phyloP scores from a whole-genome alignment of 2,329 filamentous ascomycete genomes.

The Rachicladosporium sp. region DNA sequence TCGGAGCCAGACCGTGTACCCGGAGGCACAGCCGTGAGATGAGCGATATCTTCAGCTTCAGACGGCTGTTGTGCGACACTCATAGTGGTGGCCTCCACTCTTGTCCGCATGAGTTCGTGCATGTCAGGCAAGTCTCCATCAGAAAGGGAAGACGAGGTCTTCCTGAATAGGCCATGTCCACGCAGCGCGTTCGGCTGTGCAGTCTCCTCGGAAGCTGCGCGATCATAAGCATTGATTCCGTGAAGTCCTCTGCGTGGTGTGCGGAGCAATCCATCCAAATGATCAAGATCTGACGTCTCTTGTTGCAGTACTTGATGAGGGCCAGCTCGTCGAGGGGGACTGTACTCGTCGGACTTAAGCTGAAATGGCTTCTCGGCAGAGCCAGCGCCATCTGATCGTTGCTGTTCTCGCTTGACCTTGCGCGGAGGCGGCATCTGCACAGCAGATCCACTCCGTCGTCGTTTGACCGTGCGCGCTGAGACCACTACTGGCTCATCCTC shows the following conservation, averaged over 20 bases:
- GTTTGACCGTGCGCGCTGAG: constrained; percentile 31
- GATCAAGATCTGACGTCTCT: constrained; percentile 35
- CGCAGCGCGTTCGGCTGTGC: not conserved
- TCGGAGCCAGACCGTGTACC: not conserved
- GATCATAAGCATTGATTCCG: not conserved
- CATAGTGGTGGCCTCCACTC: not conserved
- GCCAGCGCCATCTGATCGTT: constrained; percentile 9
- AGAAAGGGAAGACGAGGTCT: constrained; percentile 3
- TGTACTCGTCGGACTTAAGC: constrained; percentile 29
- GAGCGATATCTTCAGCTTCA: not conserved
- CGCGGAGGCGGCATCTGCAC: constrained; percentile 9
- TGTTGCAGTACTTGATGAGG: constrained; percentile 18
- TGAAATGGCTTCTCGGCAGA: constrained; percentile 13
- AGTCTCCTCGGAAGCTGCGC: constrained; percentile 3
- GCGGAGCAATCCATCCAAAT: constrained; percentile 6
- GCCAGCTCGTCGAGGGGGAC: constrained; percentile 19
- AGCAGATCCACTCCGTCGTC: constrained; percentile 22
- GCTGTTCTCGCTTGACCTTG: constrained; percentile 17
- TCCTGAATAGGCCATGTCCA: not conserved
- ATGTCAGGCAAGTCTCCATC: constrained; percentile 4
- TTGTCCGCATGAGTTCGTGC: not conserved
- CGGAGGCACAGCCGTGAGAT: not conserved
- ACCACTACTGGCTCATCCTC: constrained; percentile 32
- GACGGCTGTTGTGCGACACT: not conserved
- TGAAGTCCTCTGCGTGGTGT: constrained; percentile 2